Conservation (phyloP, 257 asterid species). For the Solanum rostratum region DNA sequence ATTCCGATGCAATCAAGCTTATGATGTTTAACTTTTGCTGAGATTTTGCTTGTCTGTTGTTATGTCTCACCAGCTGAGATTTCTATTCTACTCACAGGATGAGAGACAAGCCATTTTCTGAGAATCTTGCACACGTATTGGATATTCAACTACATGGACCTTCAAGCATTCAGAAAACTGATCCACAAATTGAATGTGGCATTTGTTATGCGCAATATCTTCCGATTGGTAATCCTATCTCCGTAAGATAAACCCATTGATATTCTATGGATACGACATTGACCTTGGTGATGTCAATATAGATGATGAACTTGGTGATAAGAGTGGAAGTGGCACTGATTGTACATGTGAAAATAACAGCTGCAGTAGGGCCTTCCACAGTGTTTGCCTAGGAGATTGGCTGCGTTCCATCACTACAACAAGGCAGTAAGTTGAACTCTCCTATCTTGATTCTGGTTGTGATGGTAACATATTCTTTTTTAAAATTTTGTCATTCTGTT, state of each 20-base stretch:
- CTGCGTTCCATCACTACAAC: conserved; percentile 73
- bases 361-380: conserved; percentile 67
- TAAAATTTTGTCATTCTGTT: neutral
- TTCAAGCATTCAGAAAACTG: conserved; percentile 28
- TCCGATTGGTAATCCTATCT: conserved; percentile 44
- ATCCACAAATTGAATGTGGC: conserved; percentile 70
- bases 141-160: conserved; percentile 45
- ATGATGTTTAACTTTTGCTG: neutral
- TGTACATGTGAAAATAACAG: conserved; percentile 55
- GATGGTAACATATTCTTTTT: neutral
- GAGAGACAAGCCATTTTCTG: conserved; percentile 37
- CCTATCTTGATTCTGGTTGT: neutral
- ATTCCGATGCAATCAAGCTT: neutral
- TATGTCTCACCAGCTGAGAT: neutral
- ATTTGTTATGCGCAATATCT: conserved; percentile 77
- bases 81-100: conserved; percentile 18
- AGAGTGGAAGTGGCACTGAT: conserved; percentile 70
- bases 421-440: conserved; percentile 48
- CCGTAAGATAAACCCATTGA: neutral
- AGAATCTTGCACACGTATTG: conserved; percentile 43
- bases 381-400: conserved; percentile 77
- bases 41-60: neutral
- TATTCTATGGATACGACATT: neutral
- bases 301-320: conserved; percentile 78
- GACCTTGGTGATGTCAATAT: conserved; percentile 7